These are phyloP conservation scores for Hanseniaspora lachancei DNA, from an alignment of 805 yeast genomes.

Conservation along the genomic window DNA sequence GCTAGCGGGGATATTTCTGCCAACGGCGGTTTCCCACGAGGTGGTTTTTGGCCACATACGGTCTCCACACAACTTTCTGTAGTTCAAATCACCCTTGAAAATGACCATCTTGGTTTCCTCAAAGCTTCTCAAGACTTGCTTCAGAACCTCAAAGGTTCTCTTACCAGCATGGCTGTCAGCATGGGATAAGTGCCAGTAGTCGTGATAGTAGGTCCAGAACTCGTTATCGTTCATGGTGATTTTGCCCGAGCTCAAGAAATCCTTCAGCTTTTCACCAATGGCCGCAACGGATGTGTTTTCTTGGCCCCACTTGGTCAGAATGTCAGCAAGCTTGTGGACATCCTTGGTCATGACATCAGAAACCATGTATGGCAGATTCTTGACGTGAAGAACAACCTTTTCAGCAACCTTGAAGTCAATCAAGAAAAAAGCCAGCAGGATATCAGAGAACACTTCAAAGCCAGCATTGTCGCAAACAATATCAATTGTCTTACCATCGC, in stretches of 20 bases:
- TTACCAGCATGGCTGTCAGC: conserved; percentile 44
- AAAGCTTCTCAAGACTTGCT: conserved; percentile 17
- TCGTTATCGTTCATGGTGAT: conserved; percentile 44
- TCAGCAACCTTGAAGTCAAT: conserved; percentile 57
- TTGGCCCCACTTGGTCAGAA: conserved; percentile 3
- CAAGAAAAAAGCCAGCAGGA: conserved; percentile 49
- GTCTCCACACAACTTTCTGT: conserved; percentile 87
- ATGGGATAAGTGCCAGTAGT: conserved; percentile 57
- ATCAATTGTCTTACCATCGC: conserved; percentile 39
- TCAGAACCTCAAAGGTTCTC: conserved; percentile 46
- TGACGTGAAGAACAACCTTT: conserved; percentile 68
- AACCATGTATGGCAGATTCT: conserved; percentile 92
- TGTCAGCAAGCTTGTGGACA: conserved; percentile 28
- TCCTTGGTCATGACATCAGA: conserved; percentile 88
- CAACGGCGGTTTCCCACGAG: conserved; percentile 57
- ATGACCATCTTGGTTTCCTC: conserved; percentile 43
- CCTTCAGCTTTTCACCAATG: conserved; percentile 35
- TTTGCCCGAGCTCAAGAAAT: conserved; percentile 35
- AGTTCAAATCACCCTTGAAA: conserved; percentile 91
- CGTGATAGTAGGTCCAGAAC: conserved; percentile 76
- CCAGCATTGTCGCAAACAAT: conserved; percentile 88
- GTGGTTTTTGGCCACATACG: conserved; percentile 77
- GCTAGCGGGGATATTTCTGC: conserved; percentile 37
- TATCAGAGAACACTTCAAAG: conserved; percentile 84
- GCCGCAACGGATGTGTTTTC: conserved; percentile 32